Evolutionary conservation across 2,329 filamentous ascomycete species (phyloP), one percentile per base, ranked within the genome.

Genomic region (Fusarium drepaniforme): DNA sequence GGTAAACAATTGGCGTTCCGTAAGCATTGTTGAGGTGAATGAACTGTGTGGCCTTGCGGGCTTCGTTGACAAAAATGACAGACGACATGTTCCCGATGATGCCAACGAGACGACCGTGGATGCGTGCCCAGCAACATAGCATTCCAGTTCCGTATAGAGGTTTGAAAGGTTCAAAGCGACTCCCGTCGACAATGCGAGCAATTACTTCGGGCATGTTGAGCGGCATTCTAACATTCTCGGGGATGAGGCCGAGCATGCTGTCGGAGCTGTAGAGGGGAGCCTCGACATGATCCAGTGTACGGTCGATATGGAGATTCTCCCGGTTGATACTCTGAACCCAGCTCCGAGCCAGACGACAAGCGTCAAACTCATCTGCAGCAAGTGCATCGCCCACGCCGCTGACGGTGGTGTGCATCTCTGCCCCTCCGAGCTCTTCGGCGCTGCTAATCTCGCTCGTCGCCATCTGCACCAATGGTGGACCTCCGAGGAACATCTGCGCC

Each of bases 391-490:
- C 83, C 3, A 87, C 77, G 0, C 85, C 85, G 6, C 85, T 86
- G 0, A 82, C 68, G 1, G 78, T 82, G 2, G 80, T 82, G 70
- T 86, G 85, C 16, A 85, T 81, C 21, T 81, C 78, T 4, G 84
- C 85, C 16, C 85, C 85, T 7, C 85, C 85, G 2, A 87, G 77
- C 49, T 79, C 80, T 66, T 86, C 85, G 0, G 85, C 83, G 1
- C 77, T 83, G 23, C 85, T 81, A 0, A 83, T 71, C 61, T 87
- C 85, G 3, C 85, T 85, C 0, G 85, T 87, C 0, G 85, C 85
- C 85, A 86, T 86, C 68, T 86, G 85, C 1, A 86, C 85, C 9
- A 86, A 78, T 0, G 85, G 85, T 0, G 85, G 85, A 0, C 85
- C 85, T 8, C 81, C 85, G 1, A 86, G 79, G 60, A 86, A 87